Conservation (phyloP, 1,139 yeast species). For the Debaryomyces fabryi region DNA sequence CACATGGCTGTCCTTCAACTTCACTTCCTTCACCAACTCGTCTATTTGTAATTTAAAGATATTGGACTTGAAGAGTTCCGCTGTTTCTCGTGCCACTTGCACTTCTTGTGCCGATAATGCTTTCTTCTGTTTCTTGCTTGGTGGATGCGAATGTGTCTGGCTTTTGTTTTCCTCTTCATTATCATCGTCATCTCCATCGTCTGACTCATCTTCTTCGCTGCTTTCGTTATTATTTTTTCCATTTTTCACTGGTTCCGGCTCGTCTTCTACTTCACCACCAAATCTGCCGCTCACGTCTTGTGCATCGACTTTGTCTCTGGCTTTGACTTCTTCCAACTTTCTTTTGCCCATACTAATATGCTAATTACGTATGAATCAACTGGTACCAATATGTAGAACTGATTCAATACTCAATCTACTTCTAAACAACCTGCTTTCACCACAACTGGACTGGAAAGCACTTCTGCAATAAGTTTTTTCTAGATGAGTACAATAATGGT, state of each 20-base stretch:
- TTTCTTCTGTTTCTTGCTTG: constrained; percentile 41
- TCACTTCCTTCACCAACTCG: constrained; percentile 79
- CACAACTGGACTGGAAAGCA: neutral
- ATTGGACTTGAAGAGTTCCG: constrained; percentile 90
- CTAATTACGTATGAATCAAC: neutral
- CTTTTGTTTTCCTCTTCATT: constrained; percentile 17
- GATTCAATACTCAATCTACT: constrained; percentile 3
- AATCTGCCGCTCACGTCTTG: constrained; percentile 5
- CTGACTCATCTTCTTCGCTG: constrained; percentile 17
- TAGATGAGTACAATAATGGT: constrained; percentile 7
- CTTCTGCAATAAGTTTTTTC: constrained; percentile 6
- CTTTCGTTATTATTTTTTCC: constrained; percentile 18
- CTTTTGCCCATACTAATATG: constrained; percentile 33
- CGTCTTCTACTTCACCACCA: constrained; percentile 15
- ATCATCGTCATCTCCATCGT: constrained; percentile 18
- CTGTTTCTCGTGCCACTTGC: constrained; percentile 90
- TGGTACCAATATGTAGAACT: constrained; percentile 4
- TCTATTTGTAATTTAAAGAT: constrained; percentile 94
- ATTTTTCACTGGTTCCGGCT: constrained; percentile 10
- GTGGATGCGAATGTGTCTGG: constrained; percentile 18
- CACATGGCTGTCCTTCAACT: constrained; percentile 69
- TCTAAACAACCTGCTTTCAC: constrained; percentile 3
- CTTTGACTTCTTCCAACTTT: constrained; percentile 21
- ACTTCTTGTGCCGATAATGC: constrained; percentile 78
- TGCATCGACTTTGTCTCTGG: constrained; percentile 9